Evolutionary conservation across 257 asterid genomes (phyloP).

Genomic region (Przewalskia tangutica): DNA sequence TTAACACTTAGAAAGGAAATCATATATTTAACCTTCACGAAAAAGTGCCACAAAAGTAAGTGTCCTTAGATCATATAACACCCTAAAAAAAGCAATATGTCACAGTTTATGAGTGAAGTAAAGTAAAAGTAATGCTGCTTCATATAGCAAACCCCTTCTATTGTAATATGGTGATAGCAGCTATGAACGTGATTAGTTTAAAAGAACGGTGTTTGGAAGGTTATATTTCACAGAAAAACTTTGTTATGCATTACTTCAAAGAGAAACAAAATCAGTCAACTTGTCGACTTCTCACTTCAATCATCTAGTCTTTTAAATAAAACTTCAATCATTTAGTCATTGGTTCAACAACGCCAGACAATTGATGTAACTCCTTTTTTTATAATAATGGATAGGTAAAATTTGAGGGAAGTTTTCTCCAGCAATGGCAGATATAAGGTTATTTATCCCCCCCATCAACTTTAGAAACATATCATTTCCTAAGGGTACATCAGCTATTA

Average conservation of each 20-base stretch:
- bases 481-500: neutral
- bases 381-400: neutral
- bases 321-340: neutral
- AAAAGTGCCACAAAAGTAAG: neutral
- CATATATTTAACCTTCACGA: neutral
- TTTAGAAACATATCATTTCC: neutral
- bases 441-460: neutral
- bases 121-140: neutral
- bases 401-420: neutral
- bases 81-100: neutral
- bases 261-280: neutral
- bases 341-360: neutral
- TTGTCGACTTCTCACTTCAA: neutral
- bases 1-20: neutral
- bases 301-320: no score
- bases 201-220: neutral
- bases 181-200: neutral
- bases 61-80: neutral
- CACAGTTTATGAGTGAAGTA: neutral
- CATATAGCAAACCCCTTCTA: neutral
- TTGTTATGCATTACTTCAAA: neutral
- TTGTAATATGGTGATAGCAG: neutral
- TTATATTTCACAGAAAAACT: neutral
- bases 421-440: no score
- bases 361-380: neutral